These are phyloP conservation scores for Phytophthora crassamura DNA, from an alignment of 352 stramenopile species.

Conservation along the genomic window DNA sequence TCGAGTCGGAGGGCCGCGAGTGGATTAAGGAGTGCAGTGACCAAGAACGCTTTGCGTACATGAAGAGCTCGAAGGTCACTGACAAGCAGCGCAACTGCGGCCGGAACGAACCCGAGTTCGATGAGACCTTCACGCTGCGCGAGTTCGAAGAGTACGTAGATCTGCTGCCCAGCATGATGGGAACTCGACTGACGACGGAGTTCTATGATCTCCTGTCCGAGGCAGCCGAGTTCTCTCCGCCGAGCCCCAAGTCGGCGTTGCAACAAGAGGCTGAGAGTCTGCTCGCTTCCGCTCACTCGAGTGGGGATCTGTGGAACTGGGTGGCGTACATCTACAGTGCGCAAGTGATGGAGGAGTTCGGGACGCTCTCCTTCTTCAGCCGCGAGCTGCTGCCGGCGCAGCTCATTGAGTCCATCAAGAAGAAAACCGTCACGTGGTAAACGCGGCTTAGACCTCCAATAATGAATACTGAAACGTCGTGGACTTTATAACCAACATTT, in stretches of 20 bases:
- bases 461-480: conserved; percentile 27
- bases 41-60: conserved; percentile 27
- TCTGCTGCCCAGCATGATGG: conserved; percentile 16
- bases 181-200: conserved; percentile 16
- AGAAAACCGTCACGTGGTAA: conserved; percentile 47
- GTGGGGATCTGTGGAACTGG: conserved; percentile 44
- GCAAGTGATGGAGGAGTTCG: conserved; percentile 55
- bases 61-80: conserved; percentile 35
- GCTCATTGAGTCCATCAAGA: conserved; percentile 59
- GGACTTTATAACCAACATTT: background rate
- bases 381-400: conserved; percentile 52
- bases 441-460: conserved; percentile 1
- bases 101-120: conserved; percentile 19
- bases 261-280: conserved; percentile 13
- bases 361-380: conserved; percentile 52
- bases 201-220: conserved; percentile 30
- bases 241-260: conserved; percentile 5
- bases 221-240: conserved; percentile 13
- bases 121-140: conserved; percentile 37
- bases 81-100: conserved; percentile 35
- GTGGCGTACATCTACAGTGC: conserved; percentile 47
- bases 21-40: conserved; percentile 16
- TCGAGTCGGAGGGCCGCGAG: conserved; percentile 28
- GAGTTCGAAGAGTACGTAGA: conserved; percentile 40
- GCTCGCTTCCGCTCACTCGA: conserved; percentile 12